Evolutionary conservation across 108 stramenopile species (phyloP), one percentile per base, ranked within the genome.

Genomic region (Nitzschia inconspicua): DNA sequence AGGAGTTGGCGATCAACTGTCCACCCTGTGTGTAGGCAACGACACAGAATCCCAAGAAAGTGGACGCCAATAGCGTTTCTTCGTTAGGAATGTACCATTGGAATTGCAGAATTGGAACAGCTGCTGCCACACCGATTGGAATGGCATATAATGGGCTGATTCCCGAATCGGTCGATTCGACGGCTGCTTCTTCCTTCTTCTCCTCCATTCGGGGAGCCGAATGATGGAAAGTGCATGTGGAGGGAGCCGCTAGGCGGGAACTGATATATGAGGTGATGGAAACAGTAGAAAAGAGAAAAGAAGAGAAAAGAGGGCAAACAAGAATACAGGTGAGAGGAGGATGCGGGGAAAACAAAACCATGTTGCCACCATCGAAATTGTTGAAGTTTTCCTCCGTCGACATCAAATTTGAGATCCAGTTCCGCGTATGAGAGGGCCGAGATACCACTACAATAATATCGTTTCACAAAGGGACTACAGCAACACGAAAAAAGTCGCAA

Each of bases 21-120:
- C 93, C 93, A n/a, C 79, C 89, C 50, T 94, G 83, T 9, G 85
- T 86, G 83, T 90, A 94, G 43, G 88, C 65, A 32, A 86, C 67
- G 13, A 85, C 83, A 44, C 83, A 82, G 57, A 94, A 94, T 29
- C 81, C 83, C 43, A 94, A 50, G 62, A 94, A 91, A 39, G 83
- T 85, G 25, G 89, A 89, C 18, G 84, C 70, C 16, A 94, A 81
- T 52, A 70, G 46, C 14, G 86, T 89, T 75, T 94, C 93, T 53
- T 88, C 93, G 49, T 90, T 89, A 63, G 88, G 64, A 14, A 88
- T 63, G 63, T 82, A 85, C 78, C 81, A 85, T 63, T 94, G 79
- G 65, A 83, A 83, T 48, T 86, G 72, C 19, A 91, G 57, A 41
- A 85, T 70, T n/a, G 93, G 93, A 62, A 94, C 84, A 14, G 88